Conservation (phyloP, 2,329 filamentous ascomycete genomes). For the Fusarium torulosum region DNA sequence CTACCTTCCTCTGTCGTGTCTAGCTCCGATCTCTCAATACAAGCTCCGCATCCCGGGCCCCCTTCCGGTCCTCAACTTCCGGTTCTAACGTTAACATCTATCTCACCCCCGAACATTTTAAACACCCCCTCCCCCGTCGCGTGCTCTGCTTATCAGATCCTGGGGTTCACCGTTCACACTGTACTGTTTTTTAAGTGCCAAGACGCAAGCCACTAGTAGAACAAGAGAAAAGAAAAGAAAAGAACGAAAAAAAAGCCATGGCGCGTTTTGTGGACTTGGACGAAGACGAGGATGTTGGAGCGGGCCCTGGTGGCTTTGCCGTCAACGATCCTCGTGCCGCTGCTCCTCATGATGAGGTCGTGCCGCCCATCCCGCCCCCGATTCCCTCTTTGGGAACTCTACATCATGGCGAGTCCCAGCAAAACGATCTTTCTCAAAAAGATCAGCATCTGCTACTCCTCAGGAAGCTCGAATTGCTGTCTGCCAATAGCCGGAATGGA, state of each 20-base stretch:
- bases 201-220: slow-evolving; percentile 22
- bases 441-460: slow-evolving; percentile 46
- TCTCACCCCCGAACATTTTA: slow-evolving; percentile 12
- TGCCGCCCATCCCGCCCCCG: slow-evolving; percentile 38
- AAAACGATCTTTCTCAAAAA: slow-evolving; percentile 38
- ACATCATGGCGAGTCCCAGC: slow-evolving; percentile 44
- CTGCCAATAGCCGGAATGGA: slow-evolving; percentile 46
- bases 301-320: slow-evolving; percentile 35
- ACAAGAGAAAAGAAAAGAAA: slow-evolving; percentile 1
- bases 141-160: slow-evolving; percentile 49
- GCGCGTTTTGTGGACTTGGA: slow-evolving; percentile 51
- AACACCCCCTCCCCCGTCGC: slow-evolving; percentile 21
- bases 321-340: slow-evolving; percentile 34
- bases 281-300: slow-evolving; percentile 43
- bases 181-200: slow-evolving; percentile 28
- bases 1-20: slow-evolving; percentile 25
- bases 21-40: slow-evolving; percentile 22
- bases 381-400: slow-evolving; percentile 40
- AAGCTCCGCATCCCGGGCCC: slow-evolving; percentile 36
- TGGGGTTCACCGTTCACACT: slow-evolving; percentile 38
- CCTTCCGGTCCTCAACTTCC: slow-evolving; percentile 41
- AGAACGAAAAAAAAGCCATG: slow-evolving; percentile 36
- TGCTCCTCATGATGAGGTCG: slow-evolving; percentile 43
- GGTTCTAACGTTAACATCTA: slow-evolving; percentile 31
- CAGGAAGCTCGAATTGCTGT: slow-evolving; percentile 45